Evolutionary conservation across 2,329 filamentous ascomycete species (phyloP), one percentile per base, ranked within the genome.

Genomic region (Atkinsonella texensis): DNA sequence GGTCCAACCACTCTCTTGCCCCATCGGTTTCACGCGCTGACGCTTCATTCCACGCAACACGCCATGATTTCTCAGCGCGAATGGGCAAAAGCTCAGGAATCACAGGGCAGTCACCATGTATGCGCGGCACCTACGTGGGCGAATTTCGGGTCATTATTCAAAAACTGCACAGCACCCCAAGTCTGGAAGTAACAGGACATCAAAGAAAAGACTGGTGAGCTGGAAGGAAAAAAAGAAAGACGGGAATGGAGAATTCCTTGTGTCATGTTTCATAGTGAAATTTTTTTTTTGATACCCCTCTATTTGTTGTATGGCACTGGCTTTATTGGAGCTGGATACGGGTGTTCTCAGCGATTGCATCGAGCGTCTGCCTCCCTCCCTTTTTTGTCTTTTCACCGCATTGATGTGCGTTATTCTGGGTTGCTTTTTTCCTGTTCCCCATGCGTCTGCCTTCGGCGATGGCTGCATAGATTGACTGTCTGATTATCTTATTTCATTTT

Each of bases 131-230:
- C 40, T 15, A 23, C 40, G 12, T 23, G 40, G n/a, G n/a, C 28
- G 7, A 20, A 11, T 23, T 42, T 42, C 18, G 40, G n/a, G 18
- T n/a, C 17, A 42, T 42, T 42, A 1, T 42, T 15, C 2, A 13
- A 42, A 11, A 12, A 50, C 41, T 50, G 48, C 31, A 50, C 48
- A 50, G 48, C 41, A 23, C 41, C 20, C 33, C 49, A 46, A 33
- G 35, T 32, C 43, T 46, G 49, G 49, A 46, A 46, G 20, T 13
- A 32, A 46, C 42, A 51, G 43, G 13, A 40, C 33, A 51, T 8
- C 17, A 38, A 38, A 32, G 20, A 23, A 45, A 38, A 31, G 43
- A 38, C 38, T 51, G 49, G 35, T 15, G 43, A 46, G 43, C 49
- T 46, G 49, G 49, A 33, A 33, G 45, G 31, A 17, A 17, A 40